A percentile compares a stretch with the other conserved stretches of the same genome.
These are phyloP conservation scores for Ophiostoma novo-ulmi DNA, from an alignment of 2,329 filamentous ascomycete species.

Conservation along the genomic window DNA sequence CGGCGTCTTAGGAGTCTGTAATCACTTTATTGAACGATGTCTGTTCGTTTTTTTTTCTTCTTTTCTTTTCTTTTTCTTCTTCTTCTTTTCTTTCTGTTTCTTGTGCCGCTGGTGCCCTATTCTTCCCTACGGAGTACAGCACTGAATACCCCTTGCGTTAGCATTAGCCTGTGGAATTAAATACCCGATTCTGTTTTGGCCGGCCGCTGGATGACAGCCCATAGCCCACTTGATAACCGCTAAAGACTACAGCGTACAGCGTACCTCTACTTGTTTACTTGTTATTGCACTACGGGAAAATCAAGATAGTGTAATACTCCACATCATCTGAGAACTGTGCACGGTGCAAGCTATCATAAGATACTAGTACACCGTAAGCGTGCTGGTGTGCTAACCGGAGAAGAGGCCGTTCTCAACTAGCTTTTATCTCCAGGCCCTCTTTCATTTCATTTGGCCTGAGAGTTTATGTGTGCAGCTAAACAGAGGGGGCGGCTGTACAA, in stretches of 20 bases:
- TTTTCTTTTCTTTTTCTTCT: no score
- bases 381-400: slow-evolving; percentile 3
- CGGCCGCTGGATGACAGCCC: neutral
- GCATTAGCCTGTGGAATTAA: neutral
- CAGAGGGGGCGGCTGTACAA: no score
- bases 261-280: neutral
- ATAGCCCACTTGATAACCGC: neutral
- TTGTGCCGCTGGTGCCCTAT: no score
- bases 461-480: neutral
- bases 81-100: no score
- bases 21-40: neutral
- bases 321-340: neutral
- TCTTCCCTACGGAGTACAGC: neutral
- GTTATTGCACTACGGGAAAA: neutral
- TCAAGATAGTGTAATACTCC: slow-evolving; percentile 1
- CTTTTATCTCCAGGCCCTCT: slow-evolving; percentile 1
- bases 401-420: slow-evolving; percentile 1
- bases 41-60: neutral
- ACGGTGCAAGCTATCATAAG: neutral
- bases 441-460: neutral
- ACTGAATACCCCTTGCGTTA: neutral
- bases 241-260: neutral
- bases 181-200: neutral
- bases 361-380: neutral
- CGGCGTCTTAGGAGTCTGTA: neutral